A percentile compares a stretch with the other conserved stretches of the same genome.
Evolutionary conservation across 352 stramenopile species (phyloP).

Genomic region (Phytophthora lateralis): DNA sequence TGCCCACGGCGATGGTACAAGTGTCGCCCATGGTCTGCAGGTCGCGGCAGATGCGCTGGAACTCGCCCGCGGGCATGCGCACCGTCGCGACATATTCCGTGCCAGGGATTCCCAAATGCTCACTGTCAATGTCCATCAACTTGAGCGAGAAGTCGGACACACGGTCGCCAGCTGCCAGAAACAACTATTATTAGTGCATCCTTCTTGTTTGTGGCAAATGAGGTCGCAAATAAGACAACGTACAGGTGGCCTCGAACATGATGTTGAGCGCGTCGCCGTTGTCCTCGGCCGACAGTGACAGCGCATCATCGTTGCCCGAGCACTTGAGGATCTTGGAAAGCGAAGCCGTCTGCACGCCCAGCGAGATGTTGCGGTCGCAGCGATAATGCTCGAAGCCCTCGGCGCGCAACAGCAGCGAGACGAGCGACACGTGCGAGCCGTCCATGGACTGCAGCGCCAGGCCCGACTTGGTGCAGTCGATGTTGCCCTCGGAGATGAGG

Average conservation of each 20-base stretch:
- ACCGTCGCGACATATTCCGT: slow-evolving; percentile 98
- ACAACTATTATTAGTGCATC: slow-evolving; percentile 5
- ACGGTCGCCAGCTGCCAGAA: slow-evolving; percentile 77
- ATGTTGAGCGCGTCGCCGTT: slow-evolving; percentile 95
- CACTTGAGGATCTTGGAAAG: slow-evolving; percentile 99
- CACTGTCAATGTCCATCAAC: slow-evolving; percentile 99
- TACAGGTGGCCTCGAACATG: slow-evolving; percentile 97
- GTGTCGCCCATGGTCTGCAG: slow-evolving; percentile 98
- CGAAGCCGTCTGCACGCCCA: slow-evolving; percentile 98
- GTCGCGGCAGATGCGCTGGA: slow-evolving; percentile 98
- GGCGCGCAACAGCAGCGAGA: slow-evolving; percentile 92
- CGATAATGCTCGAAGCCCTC: slow-evolving; percentile 98
- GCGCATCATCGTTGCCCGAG: slow-evolving; percentile 97
- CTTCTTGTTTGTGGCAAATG: neutral
- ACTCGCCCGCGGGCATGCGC: slow-evolving; percentile 96
- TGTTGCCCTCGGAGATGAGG: slow-evolving; percentile 98
- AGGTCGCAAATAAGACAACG: slow-evolving; percentile 27
- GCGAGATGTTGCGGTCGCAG: slow-evolving; percentile 97
- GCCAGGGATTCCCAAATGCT: slow-evolving; percentile 98
- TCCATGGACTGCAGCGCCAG: slow-evolving; percentile 98
- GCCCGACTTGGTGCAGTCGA: slow-evolving; percentile 94
- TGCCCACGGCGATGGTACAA: slow-evolving; percentile 95
- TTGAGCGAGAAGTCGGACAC: slow-evolving; percentile 98
- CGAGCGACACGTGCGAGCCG: slow-evolving; percentile 98
- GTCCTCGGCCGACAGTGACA: slow-evolving; percentile 99